Evolutionary conservation across 2,329 filamentous ascomycete species (phyloP).

Genomic region (Penicillium sp.): DNA sequence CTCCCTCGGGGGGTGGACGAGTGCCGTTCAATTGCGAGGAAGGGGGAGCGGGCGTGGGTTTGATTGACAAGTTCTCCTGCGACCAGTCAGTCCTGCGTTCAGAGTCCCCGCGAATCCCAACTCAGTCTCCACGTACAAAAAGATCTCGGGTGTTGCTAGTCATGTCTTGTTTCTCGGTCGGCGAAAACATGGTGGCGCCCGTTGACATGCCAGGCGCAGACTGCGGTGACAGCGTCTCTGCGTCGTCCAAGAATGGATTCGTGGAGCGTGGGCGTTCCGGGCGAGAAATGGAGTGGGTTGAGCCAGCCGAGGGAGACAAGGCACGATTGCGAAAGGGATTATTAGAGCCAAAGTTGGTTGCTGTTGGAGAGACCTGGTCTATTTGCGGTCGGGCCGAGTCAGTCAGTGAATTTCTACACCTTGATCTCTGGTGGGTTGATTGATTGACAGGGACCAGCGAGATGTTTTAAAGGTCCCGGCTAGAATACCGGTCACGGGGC

Average conservation of each 20-base stretch:
- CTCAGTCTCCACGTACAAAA: conserved; percentile 55
- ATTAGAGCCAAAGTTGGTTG: conserved; percentile 47
- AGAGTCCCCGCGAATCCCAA: background rate
- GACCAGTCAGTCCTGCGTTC: conserved; percentile 6
- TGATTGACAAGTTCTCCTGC: conserved; percentile 44
- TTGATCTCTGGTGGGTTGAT: background rate
- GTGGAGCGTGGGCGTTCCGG: conserved; percentile 56
- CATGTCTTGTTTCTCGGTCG: conserved; percentile 40
- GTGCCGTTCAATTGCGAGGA: conserved; percentile 39
- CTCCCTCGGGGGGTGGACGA: conserved; percentile 37
- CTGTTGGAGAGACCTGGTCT: conserved; percentile 36
- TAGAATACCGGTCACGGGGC: conserved; percentile 4
- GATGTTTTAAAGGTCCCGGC: background rate
- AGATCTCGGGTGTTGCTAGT: conserved; percentile 57
- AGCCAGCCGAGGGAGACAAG: conserved; percentile 39
- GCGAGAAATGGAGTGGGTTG: conserved; percentile 30
- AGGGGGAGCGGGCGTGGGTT: conserved; percentile 20
- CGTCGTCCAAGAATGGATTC: conserved; percentile 63
- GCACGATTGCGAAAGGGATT: conserved; percentile 54
- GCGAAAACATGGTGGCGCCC: conserved; percentile 31
- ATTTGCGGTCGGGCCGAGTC: conserved; percentile 12
- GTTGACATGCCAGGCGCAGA: conserved; percentile 32
- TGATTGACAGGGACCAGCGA: background rate
- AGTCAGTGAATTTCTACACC: conserved; percentile 4
- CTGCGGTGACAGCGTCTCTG: conserved; percentile 40